Conservation (phyloP, 1,139 yeast genomes). For the Kazachstania sp. region DNA sequence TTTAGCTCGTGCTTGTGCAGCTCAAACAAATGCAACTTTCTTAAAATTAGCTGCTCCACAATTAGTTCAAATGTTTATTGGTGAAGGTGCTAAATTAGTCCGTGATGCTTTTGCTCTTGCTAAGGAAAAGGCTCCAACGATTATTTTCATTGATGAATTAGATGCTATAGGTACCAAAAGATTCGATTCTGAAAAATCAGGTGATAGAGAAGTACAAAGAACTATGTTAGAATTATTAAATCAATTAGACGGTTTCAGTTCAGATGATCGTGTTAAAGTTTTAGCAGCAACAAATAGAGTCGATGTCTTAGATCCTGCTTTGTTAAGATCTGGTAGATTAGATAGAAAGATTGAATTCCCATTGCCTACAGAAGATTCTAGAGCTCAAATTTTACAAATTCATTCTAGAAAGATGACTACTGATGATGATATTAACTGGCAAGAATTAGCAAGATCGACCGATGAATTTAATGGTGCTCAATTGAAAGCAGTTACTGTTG, state of each 20-base stretch:
- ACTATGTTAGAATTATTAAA: constrained; percentile 96
- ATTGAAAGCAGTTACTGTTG: constrained; percentile 95
- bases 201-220: constrained; percentile 98
- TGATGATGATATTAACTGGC: constrained; percentile 93
- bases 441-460: constrained; percentile 93
- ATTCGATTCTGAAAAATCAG: constrained; percentile 93
- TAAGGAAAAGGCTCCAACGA: constrained; percentile 96
- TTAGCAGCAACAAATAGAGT: constrained; percentile 98
- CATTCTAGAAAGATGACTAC: constrained; percentile 96
- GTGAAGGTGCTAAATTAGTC: constrained; percentile 97
- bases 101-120: constrained; percentile 99
- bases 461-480: constrained; percentile 99
- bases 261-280: constrained; percentile 94
- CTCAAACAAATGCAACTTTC: constrained; percentile 97
- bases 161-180: constrained; percentile 99
- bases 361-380: constrained; percentile 91
- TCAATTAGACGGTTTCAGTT: constrained; percentile 97
- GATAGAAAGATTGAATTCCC: constrained; percentile 98
- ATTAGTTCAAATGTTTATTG: constrained; percentile 97
- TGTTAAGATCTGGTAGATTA: constrained; percentile 92
- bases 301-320: constrained; percentile 94
- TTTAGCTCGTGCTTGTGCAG: constrained; percentile 98
- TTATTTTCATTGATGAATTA: constrained; percentile 92
- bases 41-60: constrained; percentile 97
- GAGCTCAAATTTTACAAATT: constrained; percentile 92